Base-by-base conservation (phyloP, 2,329 filamentous ascomycete species). In the Botrytis medusae region DNA sequence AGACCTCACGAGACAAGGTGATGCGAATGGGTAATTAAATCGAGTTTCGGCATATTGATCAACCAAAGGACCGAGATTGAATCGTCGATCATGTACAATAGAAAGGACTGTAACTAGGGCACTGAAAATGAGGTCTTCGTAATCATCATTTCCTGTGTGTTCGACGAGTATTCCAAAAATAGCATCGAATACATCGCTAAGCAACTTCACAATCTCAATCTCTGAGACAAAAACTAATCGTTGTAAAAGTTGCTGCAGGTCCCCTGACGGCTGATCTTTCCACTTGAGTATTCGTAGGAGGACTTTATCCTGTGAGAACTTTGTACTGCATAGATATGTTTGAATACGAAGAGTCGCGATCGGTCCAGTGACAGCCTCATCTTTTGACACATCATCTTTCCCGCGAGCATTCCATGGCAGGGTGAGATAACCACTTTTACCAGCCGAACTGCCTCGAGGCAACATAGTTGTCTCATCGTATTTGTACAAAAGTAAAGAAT, bases 141-240 rank as follows among this genome's bases (percentile, higher is more conserved):
- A 95, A 80, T 97, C 93, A 76, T 97, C 93, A 76, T 94, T 94
- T 16, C 93, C 94, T n/a, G 93, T 90, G 79, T 97, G 91, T 78
- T 98, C 94, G 44, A 97, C 93, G 42, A 98, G 85, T 42, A 98
- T 94, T 9, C 93, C 92, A 80, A 99, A 99, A 0, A 99, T 88
- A 0, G 94, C 90, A 81, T 97, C 93, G 71, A 99, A 91, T 1
- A 98, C 94, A 78, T 97, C 92, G 75, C 89, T 92, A 12, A 98
- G 85, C 60, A 98, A 87, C 84, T 98, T 99, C 75, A 99, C 96
- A 48, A 99, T 93, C 83, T 99, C 97, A 72, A 98, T 97, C 81
- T 99, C 96, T 0, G 96, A 93, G 0, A 99, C 95, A 77, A 98
- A 98, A 32, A 95, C 91, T 67, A 98, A 89, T 77, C 95, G 91